phyloP scores from a whole-genome alignment of 805 yeast species.

The Starmerella roubikii region DNA sequence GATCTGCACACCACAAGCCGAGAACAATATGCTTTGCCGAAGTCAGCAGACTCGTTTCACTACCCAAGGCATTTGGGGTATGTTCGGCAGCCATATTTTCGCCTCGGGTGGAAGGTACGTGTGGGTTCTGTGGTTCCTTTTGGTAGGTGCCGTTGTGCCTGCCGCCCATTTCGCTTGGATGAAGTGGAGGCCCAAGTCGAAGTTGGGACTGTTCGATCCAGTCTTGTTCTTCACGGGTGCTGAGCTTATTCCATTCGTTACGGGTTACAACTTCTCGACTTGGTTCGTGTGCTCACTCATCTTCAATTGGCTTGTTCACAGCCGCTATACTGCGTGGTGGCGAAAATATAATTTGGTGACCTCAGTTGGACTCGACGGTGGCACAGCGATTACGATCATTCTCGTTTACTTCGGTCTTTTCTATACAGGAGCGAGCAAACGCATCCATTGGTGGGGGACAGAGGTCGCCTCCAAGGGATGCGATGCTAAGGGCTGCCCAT shows the following conservation, averaged over 20 bases:
- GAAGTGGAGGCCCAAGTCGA: constrained; percentile 29
- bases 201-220: constrained; percentile 38
- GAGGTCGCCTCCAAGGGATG: constrained; percentile 19
- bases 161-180: constrained; percentile 29
- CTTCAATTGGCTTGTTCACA: constrained; percentile 45
- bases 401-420: constrained; percentile 36
- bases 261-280: constrained; percentile 50
- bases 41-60: constrained; percentile 27
- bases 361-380: constrained; percentile 55
- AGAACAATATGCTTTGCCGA: constrained; percentile 53
- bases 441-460: constrained; percentile 57
- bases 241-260: constrained; percentile 58
- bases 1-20: constrained; percentile 39
- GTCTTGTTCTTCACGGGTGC: constrained; percentile 51
- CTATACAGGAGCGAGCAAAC: constrained; percentile 27
- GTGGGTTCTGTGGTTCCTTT: constrained; percentile 44
- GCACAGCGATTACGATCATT: constrained; percentile 50
- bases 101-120: constrained; percentile 52
- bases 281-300: constrained; percentile 40
- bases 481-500: constrained; percentile 13
- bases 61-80: constrained; percentile 53
- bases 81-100: constrained; percentile 41
- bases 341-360: constrained; percentile 33
- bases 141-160: constrained; percentile 40
- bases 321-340: constrained; percentile 50